Evolutionary conservation across 2,329 filamentous ascomycete genomes (phyloP), one percentile per base, ranked within the genome.

Genomic region (Pezicula carpinea): DNA sequence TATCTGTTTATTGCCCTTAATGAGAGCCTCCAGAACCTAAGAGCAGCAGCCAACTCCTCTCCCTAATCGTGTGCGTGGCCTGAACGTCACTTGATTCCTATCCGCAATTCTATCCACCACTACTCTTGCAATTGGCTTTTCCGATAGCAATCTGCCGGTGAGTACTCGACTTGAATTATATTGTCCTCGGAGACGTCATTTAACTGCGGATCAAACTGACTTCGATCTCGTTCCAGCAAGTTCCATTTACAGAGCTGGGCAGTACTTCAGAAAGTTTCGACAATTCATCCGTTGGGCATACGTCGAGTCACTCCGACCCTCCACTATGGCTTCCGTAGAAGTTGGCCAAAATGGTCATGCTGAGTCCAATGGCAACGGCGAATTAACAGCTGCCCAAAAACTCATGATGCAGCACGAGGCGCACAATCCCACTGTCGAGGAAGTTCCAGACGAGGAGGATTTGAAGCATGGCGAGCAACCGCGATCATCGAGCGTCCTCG

Each of bases 371-470:
- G 54, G 55, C 43, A 49, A 43, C 21, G 49, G 39, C 19, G 53
- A 52, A 33, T 43, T 60, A 14, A 57, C 58, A 33, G 53, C 57
- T 39, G 60, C 60, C 10, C 79, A 85, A 67, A 77, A 76, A 70
- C 77, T 87, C 53, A 74, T 81, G 61, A 74, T 83, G 62, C 77
- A 82, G 66, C 84, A 87, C 38, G 67, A 69, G 57, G 64, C 66
- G 50, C 69, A 64, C 66, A 76, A 81, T 60, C 78, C 79, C 55
- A 90, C 83, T 19, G 77, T 96, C 55, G 90, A 96, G 68, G 89
- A 96, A 41, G 82, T 79, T 33, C 75, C 78, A 22, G 90, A 96
- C 62, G 89, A 95, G 66, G 89, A 93, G 65, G 88, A 95, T 35
- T 67, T 83, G 54, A 70, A 72, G 55, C 71, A 78, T 69, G 71